These are phyloP conservation scores for Setomelanomma holmii DNA, from an alignment of 2,329 filamentous ascomycete species.

Conservation along the genomic window DNA sequence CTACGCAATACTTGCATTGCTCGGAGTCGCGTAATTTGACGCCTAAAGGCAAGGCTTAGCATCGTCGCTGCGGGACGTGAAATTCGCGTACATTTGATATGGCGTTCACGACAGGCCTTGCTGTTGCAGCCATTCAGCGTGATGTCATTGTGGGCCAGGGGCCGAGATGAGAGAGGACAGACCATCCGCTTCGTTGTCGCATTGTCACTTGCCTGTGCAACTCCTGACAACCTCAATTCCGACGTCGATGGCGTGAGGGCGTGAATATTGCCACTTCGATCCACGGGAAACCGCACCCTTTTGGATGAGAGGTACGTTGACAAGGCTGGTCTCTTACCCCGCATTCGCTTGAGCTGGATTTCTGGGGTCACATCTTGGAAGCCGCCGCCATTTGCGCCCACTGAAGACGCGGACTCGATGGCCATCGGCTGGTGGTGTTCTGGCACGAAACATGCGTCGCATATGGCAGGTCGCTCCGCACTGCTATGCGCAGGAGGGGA, in stretches of 20 bases:
- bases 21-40: conserved; percentile 37
- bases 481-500: background rate
- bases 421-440: too few relatives aligned
- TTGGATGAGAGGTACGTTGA: background rate
- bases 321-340: conserved; percentile 1
- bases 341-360: background rate
- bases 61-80: background rate
- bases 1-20: conserved; percentile 41
- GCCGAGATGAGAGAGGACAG: conserved; percentile 5
- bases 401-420: too few relatives aligned
- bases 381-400: too few relatives aligned
- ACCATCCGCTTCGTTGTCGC: conserved; percentile 42
- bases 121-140: conserved; percentile 22
- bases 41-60: conserved; percentile 24
- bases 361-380: background rate
- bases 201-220: conserved; percentile 13
- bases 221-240: background rate
- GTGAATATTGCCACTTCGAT: conserved; percentile 3
- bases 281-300: conserved; percentile 11
- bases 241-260: background rate
- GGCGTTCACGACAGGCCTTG: conserved; percentile 40
- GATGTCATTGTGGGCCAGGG: conserved; percentile 7
- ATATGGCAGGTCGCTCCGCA: conserved; percentile 1
- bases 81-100: conserved; percentile 38
- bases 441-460: background rate